phyloP scores from a whole-genome alignment of 192 early-diverging fungal genomes.

The Linnemannia hyalina region DNA sequence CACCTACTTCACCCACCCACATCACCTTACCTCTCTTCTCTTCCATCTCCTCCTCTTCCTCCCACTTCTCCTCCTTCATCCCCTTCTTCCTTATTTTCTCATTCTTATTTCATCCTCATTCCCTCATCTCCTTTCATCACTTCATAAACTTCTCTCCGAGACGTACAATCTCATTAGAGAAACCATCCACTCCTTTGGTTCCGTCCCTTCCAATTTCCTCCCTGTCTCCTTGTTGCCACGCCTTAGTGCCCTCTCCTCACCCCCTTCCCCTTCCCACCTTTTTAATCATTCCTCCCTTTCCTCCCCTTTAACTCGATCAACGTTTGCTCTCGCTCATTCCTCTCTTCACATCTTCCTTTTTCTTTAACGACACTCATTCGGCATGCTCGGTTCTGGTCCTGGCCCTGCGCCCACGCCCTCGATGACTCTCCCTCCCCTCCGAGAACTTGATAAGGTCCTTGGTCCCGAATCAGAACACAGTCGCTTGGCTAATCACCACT shows the following conservation, averaged over 20 bases:
- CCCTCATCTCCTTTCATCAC: neutral
- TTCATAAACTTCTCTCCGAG: neutral
- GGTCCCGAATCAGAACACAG: slow-evolving; percentile 30
- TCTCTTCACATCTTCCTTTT: neutral
- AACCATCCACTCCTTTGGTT: neutral
- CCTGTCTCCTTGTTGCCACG: neutral
- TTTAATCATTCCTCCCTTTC: too few relatives aligned
- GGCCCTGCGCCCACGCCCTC: slow-evolving; percentile 51
- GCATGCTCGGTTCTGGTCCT: slow-evolving; percentile 53
- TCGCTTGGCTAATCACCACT: slow-evolving; percentile 9
- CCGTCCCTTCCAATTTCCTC: neutral
- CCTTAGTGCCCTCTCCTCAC: neutral
- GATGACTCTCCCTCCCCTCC: slow-evolving; percentile 39
- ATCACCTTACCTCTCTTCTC: neutral
- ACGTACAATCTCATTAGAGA: neutral
- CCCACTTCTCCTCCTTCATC: too few relatives aligned
- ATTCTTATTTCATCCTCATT: neutral
- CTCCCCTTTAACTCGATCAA: neutral
- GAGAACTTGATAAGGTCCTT: slow-evolving; percentile 34
- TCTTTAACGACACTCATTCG: neutral
- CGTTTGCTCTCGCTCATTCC: neutral
- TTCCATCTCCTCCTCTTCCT: neutral
- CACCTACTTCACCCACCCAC: neutral
- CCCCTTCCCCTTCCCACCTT: neutral
- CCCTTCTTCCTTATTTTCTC: too few relatives aligned